Evolutionary conservation across 805 yeast genomes (phyloP).

Genomic region (Starmerella riodocensis): DNA sequence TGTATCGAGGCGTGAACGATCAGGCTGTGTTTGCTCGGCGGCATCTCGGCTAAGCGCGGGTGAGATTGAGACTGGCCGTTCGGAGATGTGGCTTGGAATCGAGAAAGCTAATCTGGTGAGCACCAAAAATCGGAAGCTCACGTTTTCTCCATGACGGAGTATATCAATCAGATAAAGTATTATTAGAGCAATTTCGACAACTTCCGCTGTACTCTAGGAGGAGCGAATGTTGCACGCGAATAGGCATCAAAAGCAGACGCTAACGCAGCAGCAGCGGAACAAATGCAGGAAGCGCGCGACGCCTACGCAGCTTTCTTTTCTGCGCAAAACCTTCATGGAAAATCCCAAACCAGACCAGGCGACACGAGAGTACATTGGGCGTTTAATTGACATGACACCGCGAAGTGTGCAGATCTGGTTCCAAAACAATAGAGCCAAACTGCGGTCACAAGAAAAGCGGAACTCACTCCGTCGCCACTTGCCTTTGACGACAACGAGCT

Average conservation of each 20-base stretch:
- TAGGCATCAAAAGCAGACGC: conserved; percentile 6
- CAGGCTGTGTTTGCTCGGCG: too few relatives aligned
- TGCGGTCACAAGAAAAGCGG: conserved; percentile 28
- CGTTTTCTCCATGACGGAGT: too few relatives aligned
- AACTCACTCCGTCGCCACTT: background rate
- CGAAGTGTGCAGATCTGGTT: conserved; percentile 88
- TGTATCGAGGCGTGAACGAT: too few relatives aligned
- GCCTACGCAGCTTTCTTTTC: conserved; percentile 62
- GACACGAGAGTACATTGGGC: conserved; percentile 38
- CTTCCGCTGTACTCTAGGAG: too few relatives aligned
- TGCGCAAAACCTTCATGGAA: conserved; percentile 53
- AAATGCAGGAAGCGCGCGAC: conserved; percentile 55
- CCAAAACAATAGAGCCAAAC: conserved; percentile 54
- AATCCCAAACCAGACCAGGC: conserved; percentile 55
- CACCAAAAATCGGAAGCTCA: too few relatives aligned
- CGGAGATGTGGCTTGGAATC: too few relatives aligned
- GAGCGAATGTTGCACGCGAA: background rate
- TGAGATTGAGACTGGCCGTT: too few relatives aligned
- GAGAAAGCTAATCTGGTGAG: too few relatives aligned
- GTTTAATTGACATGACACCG: conserved; percentile 68
- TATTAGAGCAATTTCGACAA: too few relatives aligned
- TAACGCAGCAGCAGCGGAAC: conserved; percentile 28
- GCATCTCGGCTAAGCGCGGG: too few relatives aligned
- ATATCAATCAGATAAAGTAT: too few relatives aligned
- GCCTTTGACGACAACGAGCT: conserved; percentile 3